Conservation (phyloP, 2,329 filamentous ascomycete genomes). For the Bipolaris victoriae region DNA sequence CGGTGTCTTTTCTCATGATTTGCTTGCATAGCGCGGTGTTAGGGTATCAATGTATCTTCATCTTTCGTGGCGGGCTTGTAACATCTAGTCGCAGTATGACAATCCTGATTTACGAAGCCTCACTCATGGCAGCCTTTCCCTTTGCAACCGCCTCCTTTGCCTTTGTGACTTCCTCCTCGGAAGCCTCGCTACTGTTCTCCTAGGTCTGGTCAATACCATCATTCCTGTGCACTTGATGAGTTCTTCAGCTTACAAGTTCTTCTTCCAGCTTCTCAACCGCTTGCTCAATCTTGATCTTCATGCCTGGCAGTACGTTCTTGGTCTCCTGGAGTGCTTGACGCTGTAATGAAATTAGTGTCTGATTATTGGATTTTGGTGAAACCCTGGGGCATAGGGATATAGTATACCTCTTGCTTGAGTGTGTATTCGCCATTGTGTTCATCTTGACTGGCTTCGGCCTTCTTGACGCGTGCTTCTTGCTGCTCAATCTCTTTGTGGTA, state of each 20-base stretch:
- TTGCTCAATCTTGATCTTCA: constrained; percentile 73
- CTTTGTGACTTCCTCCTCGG: constrained; percentile 54
- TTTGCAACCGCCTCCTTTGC: constrained; percentile 51
- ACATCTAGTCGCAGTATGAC: neutral
- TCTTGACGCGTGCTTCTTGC: constrained; percentile 74
- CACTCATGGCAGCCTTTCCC: constrained; percentile 48
- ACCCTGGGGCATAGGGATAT: neutral
- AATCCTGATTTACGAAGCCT: constrained; percentile 31
- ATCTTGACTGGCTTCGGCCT: constrained; percentile 66
- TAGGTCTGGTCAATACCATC: constrained; percentile 16
- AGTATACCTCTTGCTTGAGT: constrained; percentile 81
- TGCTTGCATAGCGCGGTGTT: constrained; percentile 45
- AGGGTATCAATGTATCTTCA: constrained; percentile 22
- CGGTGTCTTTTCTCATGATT: constrained; percentile 2
- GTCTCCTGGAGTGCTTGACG: constrained; percentile 85
- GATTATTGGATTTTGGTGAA: neutral
- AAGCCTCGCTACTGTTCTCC: constrained; percentile 51
- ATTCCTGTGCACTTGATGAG: constrained; percentile 17
- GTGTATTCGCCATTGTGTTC: constrained; percentile 79
- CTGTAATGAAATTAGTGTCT: constrained; percentile 53
- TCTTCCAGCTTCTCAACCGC: constrained; percentile 77
- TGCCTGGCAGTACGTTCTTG: constrained; percentile 75
- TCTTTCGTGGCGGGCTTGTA: constrained; percentile 2
- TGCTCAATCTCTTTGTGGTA: constrained; percentile 85
- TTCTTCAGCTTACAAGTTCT: constrained; percentile 66